Evolutionary conservation across 1,284 basidiomycete species (phyloP).

Genomic region (Stereum hirsutum): DNA sequence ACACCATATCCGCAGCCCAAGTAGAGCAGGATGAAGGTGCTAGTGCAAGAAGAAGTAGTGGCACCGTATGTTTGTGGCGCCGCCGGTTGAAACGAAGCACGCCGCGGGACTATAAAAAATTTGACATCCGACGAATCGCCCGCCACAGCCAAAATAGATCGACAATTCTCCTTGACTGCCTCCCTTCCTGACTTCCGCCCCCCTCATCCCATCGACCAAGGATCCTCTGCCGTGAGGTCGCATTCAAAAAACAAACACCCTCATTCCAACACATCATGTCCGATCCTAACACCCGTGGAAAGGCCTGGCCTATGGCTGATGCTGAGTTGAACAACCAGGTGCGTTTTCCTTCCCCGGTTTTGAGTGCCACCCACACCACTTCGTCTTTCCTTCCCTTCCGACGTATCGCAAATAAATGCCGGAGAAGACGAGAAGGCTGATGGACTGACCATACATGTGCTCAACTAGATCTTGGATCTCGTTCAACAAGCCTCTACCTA

Average conservation of each 20-base stretch:
- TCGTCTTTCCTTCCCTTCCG: too few species aligned
- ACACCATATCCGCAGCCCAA: too few species aligned
- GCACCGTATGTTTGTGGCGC: too few species aligned
- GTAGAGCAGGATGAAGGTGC: too few species aligned
- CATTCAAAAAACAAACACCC: constrained; percentile 3
- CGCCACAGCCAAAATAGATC: not conserved
- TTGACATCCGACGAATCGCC: not conserved
- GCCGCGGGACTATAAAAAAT: too few species aligned
- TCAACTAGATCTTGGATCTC: constrained; percentile 73
- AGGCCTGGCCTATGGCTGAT: constrained; percentile 92
- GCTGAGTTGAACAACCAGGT: constrained; percentile 92
- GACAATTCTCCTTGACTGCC: not conserved
- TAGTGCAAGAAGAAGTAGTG: too few species aligned
- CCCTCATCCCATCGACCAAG: constrained; percentile 41
- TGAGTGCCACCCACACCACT: too few species aligned
- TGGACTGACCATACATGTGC: constrained; percentile 1
- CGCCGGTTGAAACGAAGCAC: too few species aligned
- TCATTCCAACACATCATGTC: too few species aligned
- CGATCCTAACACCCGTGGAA: constrained; percentile 42
- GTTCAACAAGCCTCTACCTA: constrained; percentile 88
- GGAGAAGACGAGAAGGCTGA: too few species aligned
- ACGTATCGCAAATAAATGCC: too few species aligned
- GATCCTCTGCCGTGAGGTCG: constrained; percentile 74
- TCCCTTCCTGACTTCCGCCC: not conserved
- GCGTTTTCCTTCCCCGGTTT: too few species aligned